Conservation (phyloP, 2,329 filamentous ascomycete genomes). For the Dissoconium aciculare region DNA sequence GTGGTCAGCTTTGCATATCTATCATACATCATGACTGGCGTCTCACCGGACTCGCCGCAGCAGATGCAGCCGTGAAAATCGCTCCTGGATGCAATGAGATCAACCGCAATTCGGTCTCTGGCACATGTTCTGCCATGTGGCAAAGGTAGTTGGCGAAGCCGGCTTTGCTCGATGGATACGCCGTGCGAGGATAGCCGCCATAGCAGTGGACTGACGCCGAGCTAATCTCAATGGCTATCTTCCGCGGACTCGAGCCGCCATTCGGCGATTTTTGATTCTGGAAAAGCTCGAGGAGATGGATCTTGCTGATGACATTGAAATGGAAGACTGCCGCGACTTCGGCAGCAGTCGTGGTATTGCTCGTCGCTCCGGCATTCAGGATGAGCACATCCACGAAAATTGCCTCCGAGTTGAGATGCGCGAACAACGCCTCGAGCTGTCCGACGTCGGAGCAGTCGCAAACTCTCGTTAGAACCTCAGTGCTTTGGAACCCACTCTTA, state of each 20-base stretch:
- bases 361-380: constrained; percentile 3
- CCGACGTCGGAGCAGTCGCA: constrained; percentile 3
- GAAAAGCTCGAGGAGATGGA: constrained; percentile 4
- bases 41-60: not conserved
- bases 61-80: constrained; percentile 4
- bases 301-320: constrained; percentile 3
- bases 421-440: constrained; percentile 3
- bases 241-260: not conserved
- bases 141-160: constrained; percentile 6
- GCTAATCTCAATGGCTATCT: constrained; percentile 4
- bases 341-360: constrained; percentile 2
- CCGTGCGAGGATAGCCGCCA: constrained; percentile 4
- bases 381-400: constrained; percentile 4
- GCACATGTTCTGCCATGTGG: constrained; percentile 2
- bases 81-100: constrained; percentile 9
- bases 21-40: not conserved
- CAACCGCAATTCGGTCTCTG: constrained; percentile 3
- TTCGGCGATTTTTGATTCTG: constrained; percentile 2
- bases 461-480: constrained; percentile 1
- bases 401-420: constrained; percentile 1
- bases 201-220: constrained; percentile 3
- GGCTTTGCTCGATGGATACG: constrained; percentile 9
- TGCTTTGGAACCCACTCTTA: not conserved
- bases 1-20: not conserved
- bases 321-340: constrained; percentile 5